Percentiles rank a stretch among this genome's conserved stretches.
These are phyloP conservation scores for Eutrema japonicum DNA, from an alignment of 345 rosid genomes.

Conservation along the genomic window DNA sequence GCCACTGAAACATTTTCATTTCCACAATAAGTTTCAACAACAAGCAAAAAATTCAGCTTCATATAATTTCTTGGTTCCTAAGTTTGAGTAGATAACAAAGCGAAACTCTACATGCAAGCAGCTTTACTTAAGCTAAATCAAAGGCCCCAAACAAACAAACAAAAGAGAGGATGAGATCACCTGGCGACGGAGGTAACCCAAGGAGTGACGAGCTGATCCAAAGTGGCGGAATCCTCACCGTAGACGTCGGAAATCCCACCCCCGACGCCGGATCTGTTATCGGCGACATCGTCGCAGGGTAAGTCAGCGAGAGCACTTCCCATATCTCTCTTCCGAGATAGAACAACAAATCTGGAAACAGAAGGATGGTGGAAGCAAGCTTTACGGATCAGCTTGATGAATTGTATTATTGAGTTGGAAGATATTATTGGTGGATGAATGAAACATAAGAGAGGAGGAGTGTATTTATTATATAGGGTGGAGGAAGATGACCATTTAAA, in stretches of 20 bases:
- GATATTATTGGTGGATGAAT: slow-evolving; percentile 14
- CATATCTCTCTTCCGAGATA: slow-evolving; percentile 23
- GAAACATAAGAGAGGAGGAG: slow-evolving; percentile 19
- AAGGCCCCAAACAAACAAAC: not conserved
- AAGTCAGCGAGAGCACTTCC: slow-evolving; percentile 41
- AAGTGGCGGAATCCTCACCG: slow-evolving; percentile 81
- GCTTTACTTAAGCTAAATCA: not conserved
- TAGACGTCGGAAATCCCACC: slow-evolving; percentile 73
- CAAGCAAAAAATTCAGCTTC: slow-evolving; percentile 10
- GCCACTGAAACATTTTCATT: slow-evolving; percentile 58
- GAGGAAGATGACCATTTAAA: not conserved
- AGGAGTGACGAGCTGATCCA: slow-evolving; percentile 91
- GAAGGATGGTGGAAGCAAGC: not conserved
- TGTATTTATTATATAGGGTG: slow-evolving; percentile 35
- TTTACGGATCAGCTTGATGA: not conserved
- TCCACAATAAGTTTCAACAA: slow-evolving; percentile 10
- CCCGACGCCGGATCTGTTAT: slow-evolving; percentile 47
- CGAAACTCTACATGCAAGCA: not conserved
- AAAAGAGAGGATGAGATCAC: slow-evolving; percentile 42
- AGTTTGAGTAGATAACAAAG: not conserved
- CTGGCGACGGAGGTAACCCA: slow-evolving; percentile 91
- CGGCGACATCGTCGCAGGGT: slow-evolving; percentile 49
- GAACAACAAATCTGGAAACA: not conserved
- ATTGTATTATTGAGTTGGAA: not conserved
- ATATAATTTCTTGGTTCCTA: not conserved